A percentile compares a stretch with the other conserved stretches of the same genome.
These are phyloP conservation scores for Diutina pseudorugosa DNA, from an alignment of 1,139 yeast species.

Conservation along the genomic window DNA sequence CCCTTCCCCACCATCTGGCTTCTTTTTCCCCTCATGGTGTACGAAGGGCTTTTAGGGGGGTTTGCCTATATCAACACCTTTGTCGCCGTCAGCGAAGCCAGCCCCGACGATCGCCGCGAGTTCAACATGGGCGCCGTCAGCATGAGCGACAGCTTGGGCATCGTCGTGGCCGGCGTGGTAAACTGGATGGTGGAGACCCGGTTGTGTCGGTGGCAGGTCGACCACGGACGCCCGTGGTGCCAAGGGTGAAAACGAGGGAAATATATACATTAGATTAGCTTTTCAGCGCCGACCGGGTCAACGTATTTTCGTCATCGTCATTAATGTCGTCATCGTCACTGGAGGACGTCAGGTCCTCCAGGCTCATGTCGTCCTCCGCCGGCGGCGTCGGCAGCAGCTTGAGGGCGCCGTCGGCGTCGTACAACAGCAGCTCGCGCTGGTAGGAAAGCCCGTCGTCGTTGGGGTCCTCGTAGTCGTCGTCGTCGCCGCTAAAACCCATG, in stretches of 20 bases:
- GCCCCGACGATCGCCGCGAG: slow-evolving; percentile 48
- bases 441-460: slow-evolving; percentile 74
- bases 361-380: neutral
- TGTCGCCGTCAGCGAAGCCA: slow-evolving; percentile 58
- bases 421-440: slow-evolving; percentile 51
- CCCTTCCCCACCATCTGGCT: slow-evolving; percentile 50
- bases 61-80: slow-evolving; percentile 84
- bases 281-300: slow-evolving; percentile 3
- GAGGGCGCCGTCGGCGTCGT: slow-evolving; percentile 30
- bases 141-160: slow-evolving; percentile 82
- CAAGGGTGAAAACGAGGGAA: neutral
- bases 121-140: slow-evolving; percentile 92
- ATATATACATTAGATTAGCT: neutral
- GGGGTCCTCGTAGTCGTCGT: slow-evolving; percentile 65
- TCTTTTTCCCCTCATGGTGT: slow-evolving; percentile 52
- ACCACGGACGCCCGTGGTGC: slow-evolving; percentile 1
- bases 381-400: slow-evolving; percentile 5
- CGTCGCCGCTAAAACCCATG: slow-evolving; percentile 14
- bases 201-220: slow-evolving; percentile 40
- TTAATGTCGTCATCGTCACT: neutral
- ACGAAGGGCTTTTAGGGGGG: slow-evolving; percentile 88
- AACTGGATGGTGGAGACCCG: slow-evolving; percentile 64
- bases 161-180: slow-evolving; percentile 66
- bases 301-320: slow-evolving; percentile 3
- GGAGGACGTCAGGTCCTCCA: neutral